These are phyloP conservation scores for Erysiphe neolycopersici DNA, from an alignment of 2,329 filamentous ascomycete genomes.

Conservation along the genomic window DNA sequence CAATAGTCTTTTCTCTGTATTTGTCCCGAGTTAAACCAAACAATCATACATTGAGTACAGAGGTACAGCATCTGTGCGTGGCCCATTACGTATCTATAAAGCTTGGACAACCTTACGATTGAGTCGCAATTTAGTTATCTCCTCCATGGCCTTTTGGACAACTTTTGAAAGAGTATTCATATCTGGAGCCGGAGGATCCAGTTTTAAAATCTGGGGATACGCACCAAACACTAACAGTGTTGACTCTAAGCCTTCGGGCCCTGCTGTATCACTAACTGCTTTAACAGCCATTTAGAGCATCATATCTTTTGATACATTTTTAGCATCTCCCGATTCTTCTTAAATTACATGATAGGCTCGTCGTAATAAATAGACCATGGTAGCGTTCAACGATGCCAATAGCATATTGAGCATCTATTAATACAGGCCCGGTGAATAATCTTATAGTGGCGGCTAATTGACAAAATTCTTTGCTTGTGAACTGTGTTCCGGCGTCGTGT, in stretches of 20 bases:
- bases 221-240: not conserved
- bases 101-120: conserved; percentile 1
- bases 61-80: not conserved
- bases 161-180: not conserved
- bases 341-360: not conserved
- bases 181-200: not conserved
- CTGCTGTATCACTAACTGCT: not conserved
- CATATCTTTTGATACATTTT: not conserved
- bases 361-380: not conserved
- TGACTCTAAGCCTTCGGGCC: not conserved
- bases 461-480: conserved; percentile 1
- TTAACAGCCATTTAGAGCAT: not conserved
- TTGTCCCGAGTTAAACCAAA: too few species aligned
- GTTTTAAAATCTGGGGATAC: not conserved
- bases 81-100: not conserved
- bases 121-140: conserved; percentile 1
- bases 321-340: not conserved
- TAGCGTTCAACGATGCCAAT: not conserved
- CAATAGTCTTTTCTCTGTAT: too few species aligned
- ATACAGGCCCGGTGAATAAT: not conserved
- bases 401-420: not conserved
- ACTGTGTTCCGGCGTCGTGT: conserved; percentile 1
- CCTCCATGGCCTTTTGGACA: conserved; percentile 1
- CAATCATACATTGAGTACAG: too few species aligned
- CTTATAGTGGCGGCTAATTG: not conserved